A percentile compares a stretch with the other conserved stretches of the same genome.
These are phyloP conservation scores for Hyaloscypha bicolor DNA, from an alignment of 495 filamentous ascomycete species.

Conservation along the genomic window DNA sequence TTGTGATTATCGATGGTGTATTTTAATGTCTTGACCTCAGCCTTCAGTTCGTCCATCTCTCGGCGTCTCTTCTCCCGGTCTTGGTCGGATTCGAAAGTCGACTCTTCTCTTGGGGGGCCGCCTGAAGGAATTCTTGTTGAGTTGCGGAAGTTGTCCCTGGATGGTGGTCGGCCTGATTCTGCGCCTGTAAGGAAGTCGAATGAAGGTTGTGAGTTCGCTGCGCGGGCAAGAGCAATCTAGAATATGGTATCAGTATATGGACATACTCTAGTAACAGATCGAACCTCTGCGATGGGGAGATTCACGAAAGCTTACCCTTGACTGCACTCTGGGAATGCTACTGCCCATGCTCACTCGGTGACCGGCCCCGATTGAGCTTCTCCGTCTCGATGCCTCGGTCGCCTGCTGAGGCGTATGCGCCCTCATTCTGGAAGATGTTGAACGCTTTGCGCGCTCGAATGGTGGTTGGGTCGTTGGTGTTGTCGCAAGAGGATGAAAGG, in stretches of 20 bases:
- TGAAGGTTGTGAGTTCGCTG: slow-evolving; percentile 54
- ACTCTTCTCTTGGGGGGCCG: slow-evolving; percentile 40
- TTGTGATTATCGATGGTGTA: slow-evolving; percentile 67
- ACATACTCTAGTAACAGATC: background rate
- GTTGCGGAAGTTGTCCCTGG: slow-evolving; percentile 39
- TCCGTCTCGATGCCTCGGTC: slow-evolving; percentile 21
- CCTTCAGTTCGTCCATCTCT: slow-evolving; percentile 52
- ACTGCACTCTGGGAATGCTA: slow-evolving; percentile 33
- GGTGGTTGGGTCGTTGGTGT: slow-evolving; percentile 1
- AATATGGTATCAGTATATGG: slow-evolving; percentile 9
- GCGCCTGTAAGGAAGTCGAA: slow-evolving; percentile 64
- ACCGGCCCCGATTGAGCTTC: slow-evolving; percentile 22
- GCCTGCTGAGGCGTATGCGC: slow-evolving; percentile 27
- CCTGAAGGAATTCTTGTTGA: slow-evolving; percentile 32
- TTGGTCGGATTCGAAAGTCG: slow-evolving; percentile 22
- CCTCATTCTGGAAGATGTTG: slow-evolving; percentile 18
- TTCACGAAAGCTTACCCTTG: slow-evolving; percentile 44
- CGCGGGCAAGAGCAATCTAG: slow-evolving; percentile 41
- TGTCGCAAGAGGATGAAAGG: background rate
- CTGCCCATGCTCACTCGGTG: slow-evolving; percentile 31
- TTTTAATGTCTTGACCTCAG: slow-evolving; percentile 54
- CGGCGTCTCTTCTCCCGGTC: slow-evolving; percentile 25
- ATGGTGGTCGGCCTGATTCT: slow-evolving; percentile 37
- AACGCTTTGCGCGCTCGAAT: slow-evolving; percentile 13
- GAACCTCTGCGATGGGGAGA: slow-evolving; percentile 6